phyloP scores from a whole-genome alignment of 2,329 filamentous ascomycete species.

The Botrytis paeoniae region DNA sequence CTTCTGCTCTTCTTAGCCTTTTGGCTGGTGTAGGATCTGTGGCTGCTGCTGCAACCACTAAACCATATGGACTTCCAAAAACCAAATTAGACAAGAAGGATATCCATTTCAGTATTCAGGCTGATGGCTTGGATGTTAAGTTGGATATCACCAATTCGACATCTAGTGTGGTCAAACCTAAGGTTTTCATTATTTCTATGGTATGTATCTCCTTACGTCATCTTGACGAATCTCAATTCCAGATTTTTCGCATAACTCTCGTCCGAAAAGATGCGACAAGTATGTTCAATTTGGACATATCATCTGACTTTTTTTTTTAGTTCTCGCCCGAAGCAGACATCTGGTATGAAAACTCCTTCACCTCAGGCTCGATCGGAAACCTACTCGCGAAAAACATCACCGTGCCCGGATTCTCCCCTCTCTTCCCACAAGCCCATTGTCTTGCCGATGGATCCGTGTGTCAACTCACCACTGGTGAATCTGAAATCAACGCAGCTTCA shows the following conservation, averaged over 20 bases:
- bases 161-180: conserved; percentile 43
- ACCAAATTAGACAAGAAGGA: conserved; percentile 8
- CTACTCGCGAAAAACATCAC: conserved; percentile 56
- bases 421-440: conserved; percentile 65
- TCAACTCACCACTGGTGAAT: conserved; percentile 65
- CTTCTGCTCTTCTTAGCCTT: conserved; percentile 13
- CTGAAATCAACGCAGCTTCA: conserved; percentile 71
- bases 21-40: conserved; percentile 13
- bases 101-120: conserved; percentile 11
- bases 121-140: conserved; percentile 8
- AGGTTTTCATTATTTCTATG: conserved; percentile 62
- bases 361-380: conserved; percentile 48
- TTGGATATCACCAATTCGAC: conserved; percentile 9
- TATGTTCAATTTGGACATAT: not conserved
- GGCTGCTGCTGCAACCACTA: conserved; percentile 10
- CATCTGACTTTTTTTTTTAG: conserved; percentile 40
- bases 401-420: conserved; percentile 60
- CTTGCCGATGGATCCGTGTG: conserved; percentile 59
- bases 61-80: conserved; percentile 8
- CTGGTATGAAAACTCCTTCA: conserved; percentile 55
- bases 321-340: conserved; percentile 59
- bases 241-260: not conserved
- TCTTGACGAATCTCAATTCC: not conserved
- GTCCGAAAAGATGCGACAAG: not conserved
- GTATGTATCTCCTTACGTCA: conserved; percentile 40